These are phyloP conservation scores for Hyphodiscus sp. DNA, from an alignment of 2,329 filamentous ascomycete genomes.

Conservation along the genomic window DNA sequence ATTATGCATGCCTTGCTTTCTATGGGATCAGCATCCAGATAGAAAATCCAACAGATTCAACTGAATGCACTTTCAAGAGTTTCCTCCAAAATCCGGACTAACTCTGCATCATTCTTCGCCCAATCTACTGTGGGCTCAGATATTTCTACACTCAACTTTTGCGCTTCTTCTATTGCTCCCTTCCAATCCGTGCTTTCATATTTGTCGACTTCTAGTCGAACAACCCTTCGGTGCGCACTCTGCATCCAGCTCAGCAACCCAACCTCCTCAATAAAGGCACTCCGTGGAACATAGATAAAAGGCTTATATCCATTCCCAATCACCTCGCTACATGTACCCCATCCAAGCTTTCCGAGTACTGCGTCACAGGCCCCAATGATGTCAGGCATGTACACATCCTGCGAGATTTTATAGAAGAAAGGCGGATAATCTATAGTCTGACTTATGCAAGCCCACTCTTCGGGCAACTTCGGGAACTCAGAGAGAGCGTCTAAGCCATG, in stretches of 20 bases:
- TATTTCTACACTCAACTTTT: too few species aligned
- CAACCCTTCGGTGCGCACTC: conserved; percentile 10
- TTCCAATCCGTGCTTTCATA: too few species aligned
- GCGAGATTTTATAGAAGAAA: conserved; percentile 11
- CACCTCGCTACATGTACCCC: conserved; percentile 16
- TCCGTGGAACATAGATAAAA: conserved; percentile 11
- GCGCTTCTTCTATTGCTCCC: too few species aligned
- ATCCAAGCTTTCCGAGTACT: conserved; percentile 14
- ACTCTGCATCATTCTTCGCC: too few species aligned
- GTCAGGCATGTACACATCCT: conserved; percentile 14
- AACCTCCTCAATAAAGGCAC: conserved; percentile 14
- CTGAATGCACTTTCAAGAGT: too few species aligned
- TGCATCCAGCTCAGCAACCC: conserved; percentile 14
- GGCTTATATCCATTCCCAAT: conserved; percentile 10
- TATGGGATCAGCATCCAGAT: too few species aligned
- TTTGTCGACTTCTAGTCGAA: conserved; percentile 9
- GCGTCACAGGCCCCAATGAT: conserved; percentile 14
- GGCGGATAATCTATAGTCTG: conserved; percentile 14
- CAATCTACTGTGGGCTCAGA: too few species aligned
- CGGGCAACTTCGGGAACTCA: conserved; percentile 8
- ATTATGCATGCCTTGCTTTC: too few species aligned
- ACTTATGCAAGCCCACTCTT: conserved; percentile 14
- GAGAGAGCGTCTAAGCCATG: not conserved
- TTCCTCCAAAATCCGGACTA: too few species aligned
- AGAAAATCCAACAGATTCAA: too few species aligned